Conservation (phyloP, 2,329 filamentous ascomycete species). For the Hymenoscyphus salicellus region DNA sequence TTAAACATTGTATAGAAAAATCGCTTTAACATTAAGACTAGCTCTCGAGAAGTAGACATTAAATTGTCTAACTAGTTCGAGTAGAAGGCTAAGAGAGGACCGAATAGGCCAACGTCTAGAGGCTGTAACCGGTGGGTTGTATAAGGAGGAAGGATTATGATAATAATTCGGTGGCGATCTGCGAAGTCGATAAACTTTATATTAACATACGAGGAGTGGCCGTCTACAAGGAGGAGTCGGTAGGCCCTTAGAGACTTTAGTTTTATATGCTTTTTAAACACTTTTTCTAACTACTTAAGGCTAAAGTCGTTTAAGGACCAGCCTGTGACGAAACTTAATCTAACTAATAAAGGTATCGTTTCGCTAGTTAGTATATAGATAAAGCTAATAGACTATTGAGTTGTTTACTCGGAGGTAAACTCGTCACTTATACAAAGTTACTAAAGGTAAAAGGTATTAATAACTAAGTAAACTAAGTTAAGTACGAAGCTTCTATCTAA, state of each 20-base stretch:
- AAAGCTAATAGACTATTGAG: too few relatives aligned
- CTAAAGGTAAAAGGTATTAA: too few relatives aligned
- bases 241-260: background rate
- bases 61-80: background rate
- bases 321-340: too few relatives aligned
- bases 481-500: too few relatives aligned
- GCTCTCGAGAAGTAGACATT: background rate
- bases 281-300: background rate
- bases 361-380: too few relatives aligned
- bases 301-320: background rate
- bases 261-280: background rate
- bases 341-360: too few relatives aligned
- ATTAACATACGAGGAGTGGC: background rate
- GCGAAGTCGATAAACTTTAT: background rate
- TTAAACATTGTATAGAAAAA: background rate
- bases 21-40: background rate
- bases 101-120: background rate
- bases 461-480: too few relatives aligned
- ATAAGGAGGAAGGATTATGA: background rate
- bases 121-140: slow-evolving; percentile 3
- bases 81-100: background rate
- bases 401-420: too few relatives aligned
- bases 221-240: background rate
- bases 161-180: background rate
- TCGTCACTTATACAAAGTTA: too few relatives aligned